Evolutionary conservation across 306 rosid genomes (phyloP).

Genomic region (Vigna reflexopilosa): DNA sequence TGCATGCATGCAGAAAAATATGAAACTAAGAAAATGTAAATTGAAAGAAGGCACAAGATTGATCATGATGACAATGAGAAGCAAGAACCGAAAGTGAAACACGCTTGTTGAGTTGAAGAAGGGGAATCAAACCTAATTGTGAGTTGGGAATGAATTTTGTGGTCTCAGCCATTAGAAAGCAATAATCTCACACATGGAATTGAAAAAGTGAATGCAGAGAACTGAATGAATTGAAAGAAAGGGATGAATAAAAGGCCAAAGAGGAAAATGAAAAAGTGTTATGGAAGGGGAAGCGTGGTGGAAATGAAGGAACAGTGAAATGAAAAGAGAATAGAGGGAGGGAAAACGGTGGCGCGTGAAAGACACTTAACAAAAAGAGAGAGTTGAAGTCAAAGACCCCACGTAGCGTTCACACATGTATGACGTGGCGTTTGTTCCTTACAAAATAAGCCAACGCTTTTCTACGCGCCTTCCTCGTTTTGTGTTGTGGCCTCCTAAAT

Average conservation of each 20-base stretch:
- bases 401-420: slow-evolving; percentile 39
- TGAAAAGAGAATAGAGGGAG: background rate
- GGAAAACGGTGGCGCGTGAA: slow-evolving; percentile 49
- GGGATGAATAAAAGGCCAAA: slow-evolving; percentile 2
- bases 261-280: background rate
- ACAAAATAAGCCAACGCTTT: background rate
- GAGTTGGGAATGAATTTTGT: slow-evolving; percentile 47
- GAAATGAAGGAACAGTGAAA: background rate
- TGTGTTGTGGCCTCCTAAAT: background rate
- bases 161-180: slow-evolving; percentile 58
- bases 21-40: background rate
- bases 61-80: background rate
- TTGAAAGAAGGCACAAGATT: background rate
- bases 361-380: slow-evolving; percentile 5
- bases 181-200: slow-evolving; percentile 28
- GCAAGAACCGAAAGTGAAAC: background rate
- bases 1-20: slow-evolving; percentile 31
- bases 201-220: background rate
- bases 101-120: background rate
- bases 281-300: background rate
- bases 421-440: slow-evolving; percentile 48
- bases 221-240: background rate
- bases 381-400: slow-evolving; percentile 28
- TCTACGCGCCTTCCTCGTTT: background rate
- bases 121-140: slow-evolving; percentile 56